Percentiles rank a stretch among this genome's conserved stretches.
Conservation (phyloP, 2,329 filamentous ascomycete species). For the Penicillium verrucosum region DNA sequence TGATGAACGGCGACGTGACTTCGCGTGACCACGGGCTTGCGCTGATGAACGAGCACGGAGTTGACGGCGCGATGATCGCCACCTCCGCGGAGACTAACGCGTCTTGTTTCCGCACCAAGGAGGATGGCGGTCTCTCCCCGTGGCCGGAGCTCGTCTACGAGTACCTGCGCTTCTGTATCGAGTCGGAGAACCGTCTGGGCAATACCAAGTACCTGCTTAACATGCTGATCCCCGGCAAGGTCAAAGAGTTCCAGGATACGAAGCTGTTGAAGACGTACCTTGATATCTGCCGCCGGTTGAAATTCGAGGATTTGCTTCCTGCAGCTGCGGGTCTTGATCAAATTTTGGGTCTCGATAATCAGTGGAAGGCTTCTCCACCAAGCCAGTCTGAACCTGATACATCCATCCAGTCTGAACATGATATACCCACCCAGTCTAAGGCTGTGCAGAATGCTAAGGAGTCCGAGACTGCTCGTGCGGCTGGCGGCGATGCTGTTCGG, state of each 20-base stretch:
- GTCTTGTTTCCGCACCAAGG: slow-evolving; percentile 72
- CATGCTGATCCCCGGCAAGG: slow-evolving; percentile 81
- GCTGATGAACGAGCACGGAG: slow-evolving; percentile 74
- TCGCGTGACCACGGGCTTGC: slow-evolving; percentile 67
- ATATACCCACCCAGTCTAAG: slow-evolving; percentile 5
- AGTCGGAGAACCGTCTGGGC: slow-evolving; percentile 78
- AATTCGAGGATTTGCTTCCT: slow-evolving; percentile 60
- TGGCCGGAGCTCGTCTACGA: slow-evolving; percentile 76
- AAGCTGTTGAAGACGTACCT: slow-evolving; percentile 67
- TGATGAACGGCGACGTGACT: slow-evolving; percentile 93
- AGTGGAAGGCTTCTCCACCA: slow-evolving; percentile 18
- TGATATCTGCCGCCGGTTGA: slow-evolving; percentile 64
- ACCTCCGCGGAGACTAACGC: slow-evolving; percentile 88
- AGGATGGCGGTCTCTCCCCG: slow-evolving; percentile 65
- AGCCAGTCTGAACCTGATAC: not conserved
- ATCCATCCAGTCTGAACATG: not conserved
- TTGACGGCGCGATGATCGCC: slow-evolving; percentile 96
- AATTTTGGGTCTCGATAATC: slow-evolving; percentile 43
- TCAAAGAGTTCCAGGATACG: slow-evolving; percentile 59
- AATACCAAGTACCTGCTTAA: slow-evolving; percentile 91
- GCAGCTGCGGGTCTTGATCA: slow-evolving; percentile 65
- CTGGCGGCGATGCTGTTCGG: slow-evolving; percentile 28
- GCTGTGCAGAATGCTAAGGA: slow-evolving; percentile 35
- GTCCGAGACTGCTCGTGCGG: slow-evolving; percentile 36
- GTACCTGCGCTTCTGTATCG: slow-evolving; percentile 70